phyloP scores from a whole-genome alignment of 129 eudicot genomes.

The Escallonia rubra region DNA sequence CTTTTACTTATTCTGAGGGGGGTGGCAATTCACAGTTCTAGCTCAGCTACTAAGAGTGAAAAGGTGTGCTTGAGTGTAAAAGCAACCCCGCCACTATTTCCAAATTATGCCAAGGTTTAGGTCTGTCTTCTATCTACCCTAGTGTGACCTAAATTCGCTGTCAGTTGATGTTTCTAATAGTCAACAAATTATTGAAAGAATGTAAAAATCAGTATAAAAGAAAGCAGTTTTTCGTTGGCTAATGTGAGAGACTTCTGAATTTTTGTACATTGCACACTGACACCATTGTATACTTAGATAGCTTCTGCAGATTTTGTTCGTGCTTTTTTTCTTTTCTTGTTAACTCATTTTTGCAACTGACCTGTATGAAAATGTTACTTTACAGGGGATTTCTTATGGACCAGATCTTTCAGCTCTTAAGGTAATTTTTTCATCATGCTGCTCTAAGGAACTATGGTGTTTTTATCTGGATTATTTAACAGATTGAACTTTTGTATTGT shows the following conservation, averaged over 20 bases:
- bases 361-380: not conserved
- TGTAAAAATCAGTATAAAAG: not conserved
- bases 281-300: not conserved
- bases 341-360: not conserved
- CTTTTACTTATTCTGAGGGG: no score
- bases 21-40: no score
- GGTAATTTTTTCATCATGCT: conserved; percentile 33
- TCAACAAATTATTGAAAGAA: not conserved
- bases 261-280: not conserved
- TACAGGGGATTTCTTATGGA: conserved; percentile 71
- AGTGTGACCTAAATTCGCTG: no score
- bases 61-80: no score
- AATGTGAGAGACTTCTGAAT: not conserved
- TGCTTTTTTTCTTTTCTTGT: not conserved
- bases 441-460: not conserved
- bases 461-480: not conserved
- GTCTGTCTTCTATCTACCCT: no score
- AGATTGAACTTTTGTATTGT: not conserved
- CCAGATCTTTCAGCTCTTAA: conserved; percentile 45
- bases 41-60: no score
- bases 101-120: no score
- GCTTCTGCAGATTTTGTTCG: not conserved
- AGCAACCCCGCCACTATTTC: no score
- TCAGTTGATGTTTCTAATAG: not conserved
- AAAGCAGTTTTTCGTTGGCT: not conserved